Base-by-base conservation (phyloP, 1,139 yeast genomes). In the Candida sojae region DNA sequence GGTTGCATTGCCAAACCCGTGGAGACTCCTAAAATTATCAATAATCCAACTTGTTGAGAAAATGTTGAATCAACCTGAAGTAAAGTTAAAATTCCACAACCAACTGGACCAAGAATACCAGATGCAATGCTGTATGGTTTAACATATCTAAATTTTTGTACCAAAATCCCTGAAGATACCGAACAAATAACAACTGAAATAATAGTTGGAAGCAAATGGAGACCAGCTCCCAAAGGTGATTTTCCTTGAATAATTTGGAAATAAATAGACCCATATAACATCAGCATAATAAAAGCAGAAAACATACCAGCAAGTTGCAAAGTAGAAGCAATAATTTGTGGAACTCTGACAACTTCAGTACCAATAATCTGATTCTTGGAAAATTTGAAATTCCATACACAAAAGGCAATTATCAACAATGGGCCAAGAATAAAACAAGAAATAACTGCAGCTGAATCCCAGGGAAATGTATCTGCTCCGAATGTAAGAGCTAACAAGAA, bases 361-460 rank as follows among this genome's bases (percentile, higher is more conserved):
- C 71, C 70, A 43, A 71, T 57, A 25, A 70, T 56, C 39, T 69
- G 73, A 39, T 54, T 49, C 40, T 58, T 64, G 36, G 70, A 61
- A 42, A 50, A 61, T 12, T 38, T 49, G 45, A 61, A 64, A 50
- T 66, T 67, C 71, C 71, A 68, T 13, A 64, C 42, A 8, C 57
- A 48, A 47, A 65, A 68, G 1, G 43, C 47, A 41, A 59, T 51
- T 30, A 43, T 28, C 5, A 60, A 43, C 10, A 60, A 21, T 0
- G 76, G 77, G 4, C 86, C 85, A 26, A 81, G 57, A 1, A 68
- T 57, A 45, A 80, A 70, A 64, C 80, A 66, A 5, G 66, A 55
- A 12, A 82, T 80, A 4, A 78, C 78, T 17, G 77, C 61, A 0
- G 79, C 61, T 30, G 83, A 77, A 51, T 73, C 57, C 86, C 86